Base-by-base conservation (phyloP, 2,329 filamentous ascomycete species). In the Aureobasidium sp. region DNA sequence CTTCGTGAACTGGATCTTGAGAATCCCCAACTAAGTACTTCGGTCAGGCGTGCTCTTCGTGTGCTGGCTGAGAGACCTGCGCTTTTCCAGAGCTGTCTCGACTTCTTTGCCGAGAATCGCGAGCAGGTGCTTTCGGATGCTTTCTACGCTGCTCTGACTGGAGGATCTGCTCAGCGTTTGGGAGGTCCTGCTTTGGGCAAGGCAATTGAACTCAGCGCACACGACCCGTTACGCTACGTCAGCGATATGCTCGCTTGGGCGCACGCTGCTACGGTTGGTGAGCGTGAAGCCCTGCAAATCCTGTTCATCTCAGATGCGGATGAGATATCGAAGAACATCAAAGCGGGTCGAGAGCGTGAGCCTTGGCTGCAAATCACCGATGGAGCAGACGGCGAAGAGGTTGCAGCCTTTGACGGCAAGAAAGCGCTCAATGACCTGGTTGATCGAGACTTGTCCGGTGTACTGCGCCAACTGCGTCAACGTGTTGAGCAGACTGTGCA, bases 181-280 rank as follows among this genome's bases (percentile, higher is more conserved):
- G 57, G 55, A 21, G 58, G 58, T 15, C 49, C 58, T 23, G 58
- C 29, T 4, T n/a, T 47, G 35, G 78, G 87, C 37, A 96, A 97
- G 70, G 93, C 94, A 0, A 99, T 99, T 64, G 93, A 99, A 70
- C 84, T 97, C 67, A 88, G 87, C 11, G 93, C 94, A 0, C 93
- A 97, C 70, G 94, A 99, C 69, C 87, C 90, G 1, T 76, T 97
- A 27, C 85, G 94, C 21, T 97, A 97, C 71, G 85, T 95, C 2
- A 91, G 94, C 57, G 94, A 99, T 70, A 99, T 99, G 92, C 81
- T 99, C 15, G 94, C 94, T 5, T 99, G 94, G 94, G 85, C 88
- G 6, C 94, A 99, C 71, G 96, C 94, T 0, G 89, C 92, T 2
- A 87, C 93, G 0, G 94, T 99, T 0, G 95, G 93, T 33, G 94